Evolutionary conservation across 306 rosid species (phyloP), one percentile per base, ranked within the genome.

Genomic region (Cicer chorassanicum): DNA sequence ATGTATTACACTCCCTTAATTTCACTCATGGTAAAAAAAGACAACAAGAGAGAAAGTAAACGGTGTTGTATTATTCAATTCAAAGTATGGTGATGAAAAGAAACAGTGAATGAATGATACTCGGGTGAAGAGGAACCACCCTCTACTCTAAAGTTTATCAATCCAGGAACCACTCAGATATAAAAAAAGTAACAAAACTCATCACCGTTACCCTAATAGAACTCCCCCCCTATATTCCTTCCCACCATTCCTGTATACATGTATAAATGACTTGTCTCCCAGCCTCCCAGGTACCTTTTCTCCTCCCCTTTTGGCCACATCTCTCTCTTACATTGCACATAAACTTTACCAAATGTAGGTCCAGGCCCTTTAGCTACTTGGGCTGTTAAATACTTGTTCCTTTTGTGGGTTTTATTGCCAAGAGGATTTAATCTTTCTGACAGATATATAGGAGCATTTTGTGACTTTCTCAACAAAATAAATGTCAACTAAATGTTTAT

Each of bases 391-490:
- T 36, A 65, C 38, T 41, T 15, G 10, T 9, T 42, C 51, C 16
- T 64, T 64, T 64, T 64, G 50, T 21, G 2, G 49, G 51, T 65
- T 65, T 9, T 8, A 24, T 57, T 9, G 40, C 21, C 5, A 15
- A 9, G 8, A 64, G 29, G 69, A 9, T 41, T 15, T 44, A 15
- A 43, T 51, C 67, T 36, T 14, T 74, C 39, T 74, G 60, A 74
- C 59, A 29, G 29, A 51, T 24, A 56, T 38, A 14, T 19, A 21
- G 65, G 65, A 73, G 45, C 49, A 46, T 80, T 72, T 79, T 74
- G 18, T 41, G 44, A 68, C 77, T n/a, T 38, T 41, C 44, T 62
- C 24, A 50, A 63, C 41, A 43, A n/a, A n/a, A n/a, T n/a, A n/a
- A n/a, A n/a, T n/a, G n/a, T n/a, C n/a, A 65, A 55, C 21, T 44